These are phyloP conservation scores for Myxozyma lipomycoides DNA, from an alignment of 805 yeast genomes.

Conservation along the genomic window DNA sequence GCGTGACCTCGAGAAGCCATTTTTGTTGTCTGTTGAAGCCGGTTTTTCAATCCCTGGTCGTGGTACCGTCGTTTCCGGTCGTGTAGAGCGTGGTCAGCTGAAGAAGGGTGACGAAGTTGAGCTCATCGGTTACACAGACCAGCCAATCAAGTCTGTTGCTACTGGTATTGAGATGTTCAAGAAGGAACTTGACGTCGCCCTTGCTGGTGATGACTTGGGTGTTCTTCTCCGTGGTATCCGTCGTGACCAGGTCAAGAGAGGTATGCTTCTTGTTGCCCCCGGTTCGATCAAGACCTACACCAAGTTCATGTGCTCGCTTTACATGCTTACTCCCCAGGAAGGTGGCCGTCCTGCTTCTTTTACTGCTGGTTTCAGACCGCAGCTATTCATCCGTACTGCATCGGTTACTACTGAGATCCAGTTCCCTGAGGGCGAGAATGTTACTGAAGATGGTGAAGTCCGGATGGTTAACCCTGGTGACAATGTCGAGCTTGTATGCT, in stretches of 20 bases:
- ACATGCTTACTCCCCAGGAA: conserved; percentile 91
- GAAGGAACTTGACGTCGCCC: conserved; percentile 95
- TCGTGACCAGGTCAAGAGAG: conserved; percentile 95
- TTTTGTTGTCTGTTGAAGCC: conserved; percentile 95
- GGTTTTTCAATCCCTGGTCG: conserved; percentile 98
- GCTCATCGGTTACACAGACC: conserved; percentile 86
- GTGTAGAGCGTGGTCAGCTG: conserved; percentile 96
- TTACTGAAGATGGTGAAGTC: conserved; percentile 22
- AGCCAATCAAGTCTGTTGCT: conserved; percentile 86
- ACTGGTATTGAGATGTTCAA: conserved; percentile 99
- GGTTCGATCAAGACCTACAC: conserved; percentile 88
- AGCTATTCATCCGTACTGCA: conserved; percentile 92
- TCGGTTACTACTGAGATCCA: conserved; percentile 86
- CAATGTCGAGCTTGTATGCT: conserved; percentile 93
- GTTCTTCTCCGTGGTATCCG: conserved; percentile 94
- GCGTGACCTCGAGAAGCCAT: conserved; percentile 94
- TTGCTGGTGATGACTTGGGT: conserved; percentile 99
- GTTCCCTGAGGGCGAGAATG: conserved; percentile 64
- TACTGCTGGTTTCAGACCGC: conserved; percentile 97
- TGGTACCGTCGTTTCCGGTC: conserved; percentile 98
- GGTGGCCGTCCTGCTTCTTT: conserved; percentile 99
- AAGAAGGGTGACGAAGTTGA: conserved; percentile 98
- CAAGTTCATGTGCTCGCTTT: conserved; percentile 88
- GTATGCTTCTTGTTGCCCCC: conserved; percentile 95
- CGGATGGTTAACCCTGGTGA: conserved; percentile 89